Base-by-base conservation (phyloP, 2,329 filamentous ascomycete species). In the Hymenoscyphus fructigenus region DNA sequence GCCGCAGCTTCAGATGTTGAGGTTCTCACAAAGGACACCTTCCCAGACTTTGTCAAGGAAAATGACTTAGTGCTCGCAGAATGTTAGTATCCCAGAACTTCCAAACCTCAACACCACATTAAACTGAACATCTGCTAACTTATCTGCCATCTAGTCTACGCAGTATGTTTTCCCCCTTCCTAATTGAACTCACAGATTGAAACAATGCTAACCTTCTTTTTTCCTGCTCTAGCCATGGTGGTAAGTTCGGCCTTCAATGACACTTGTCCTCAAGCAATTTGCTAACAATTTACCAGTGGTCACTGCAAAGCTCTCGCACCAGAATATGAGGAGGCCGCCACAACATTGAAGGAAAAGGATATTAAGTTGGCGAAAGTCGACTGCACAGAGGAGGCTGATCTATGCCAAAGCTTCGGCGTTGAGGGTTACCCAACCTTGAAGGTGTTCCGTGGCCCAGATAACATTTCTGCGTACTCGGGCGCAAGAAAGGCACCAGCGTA, bases 371-470 rank as follows among this genome's bases (percentile, higher is more conserved):
- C 85, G 80, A 95, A 96, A 88, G 81, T 96, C 73, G 94, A 97
- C 84, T 98, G 95, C 86, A 98, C 94, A 76, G 93, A 91, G 78
- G 92, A 99, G 84, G 83, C 88, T 69, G 92, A 96, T 38, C 90
- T 99, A 72, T 99, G 95, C 88, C 87, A 93, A 80, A 83, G 87
- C 73, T 91, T 91, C 75, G 93, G 92, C 68, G 93, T 99, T 55
- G 93, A 98, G 84, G 95, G 95, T 71, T 99, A 99, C 85, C 95
- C 95, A 68, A 99, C 95, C 71, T 88, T 99, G 77, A 99, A 98
- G 89, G 88, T 99, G 81, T 99, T 99, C 93, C 92, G 94, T 75
- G 94, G 95, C 73, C 80, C 82, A 55, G 92, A 97, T 12, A 92
- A 90, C 78, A 81, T 92, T 77, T 84, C 86, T 70, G 90, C 93